Conservation (phyloP, 805 yeast species). For the Candida endomychidarum region DNA sequence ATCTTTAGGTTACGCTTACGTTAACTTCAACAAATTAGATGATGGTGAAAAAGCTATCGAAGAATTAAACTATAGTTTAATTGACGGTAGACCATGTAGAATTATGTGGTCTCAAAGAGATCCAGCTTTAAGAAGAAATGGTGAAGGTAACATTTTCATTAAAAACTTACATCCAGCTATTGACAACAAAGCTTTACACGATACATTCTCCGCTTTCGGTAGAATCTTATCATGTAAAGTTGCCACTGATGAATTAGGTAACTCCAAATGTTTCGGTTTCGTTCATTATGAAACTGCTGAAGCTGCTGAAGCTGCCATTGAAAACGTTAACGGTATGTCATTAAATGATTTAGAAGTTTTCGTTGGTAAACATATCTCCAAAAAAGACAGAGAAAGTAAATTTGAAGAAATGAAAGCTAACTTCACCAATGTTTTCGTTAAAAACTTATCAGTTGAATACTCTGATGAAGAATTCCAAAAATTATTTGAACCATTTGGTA, state of each 20-base stretch:
- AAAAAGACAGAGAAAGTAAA: constrained; percentile 92
- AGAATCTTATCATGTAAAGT: constrained; percentile 94
- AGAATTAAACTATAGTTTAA: constrained; percentile 88
- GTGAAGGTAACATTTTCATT: constrained; percentile 95
- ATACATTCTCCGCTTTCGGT: constrained; percentile 96
- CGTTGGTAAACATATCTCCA: constrained; percentile 92
- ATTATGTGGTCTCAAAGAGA: constrained; percentile 99
- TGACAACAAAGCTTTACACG: constrained; percentile 98
- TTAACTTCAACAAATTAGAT: constrained; percentile 83
- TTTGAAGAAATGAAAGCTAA: constrained; percentile 85
- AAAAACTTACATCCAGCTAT: constrained; percentile 98
- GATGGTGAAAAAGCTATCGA: constrained; percentile 95
- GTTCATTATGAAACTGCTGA: constrained; percentile 94
- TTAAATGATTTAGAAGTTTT: constrained; percentile 93
- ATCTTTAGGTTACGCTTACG: constrained; percentile 97
- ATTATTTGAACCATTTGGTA: constrained; percentile 72
- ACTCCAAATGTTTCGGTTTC: constrained; percentile 94
- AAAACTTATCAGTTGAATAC: constrained; percentile 77
- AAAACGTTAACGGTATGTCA: constrained; percentile 97
- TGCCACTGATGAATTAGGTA: constrained; percentile 89
- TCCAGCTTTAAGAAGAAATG: constrained; percentile 90
- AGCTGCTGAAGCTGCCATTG: constrained; percentile 92
- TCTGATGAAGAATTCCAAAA: constrained; percentile 69
- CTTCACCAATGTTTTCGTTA: constrained; percentile 94
- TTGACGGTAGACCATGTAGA: constrained; percentile 96